Evolutionary conservation across 352 stramenopile genomes (phyloP).

Genomic region (Phytophthora megakarya): DNA sequence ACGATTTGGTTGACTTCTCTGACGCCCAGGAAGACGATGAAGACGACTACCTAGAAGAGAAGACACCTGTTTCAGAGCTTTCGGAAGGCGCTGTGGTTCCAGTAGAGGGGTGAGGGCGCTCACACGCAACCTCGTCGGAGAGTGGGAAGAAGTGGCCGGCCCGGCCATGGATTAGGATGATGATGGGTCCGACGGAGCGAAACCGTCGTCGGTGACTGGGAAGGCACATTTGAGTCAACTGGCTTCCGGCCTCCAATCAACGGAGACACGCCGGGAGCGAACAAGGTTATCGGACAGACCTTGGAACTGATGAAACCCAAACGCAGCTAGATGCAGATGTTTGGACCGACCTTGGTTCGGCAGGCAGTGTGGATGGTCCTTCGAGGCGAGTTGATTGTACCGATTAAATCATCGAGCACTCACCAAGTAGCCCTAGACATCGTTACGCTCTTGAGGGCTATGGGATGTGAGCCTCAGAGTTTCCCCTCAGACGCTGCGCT

Average conservation of each 20-base stretch:
- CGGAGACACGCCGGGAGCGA: not conserved
- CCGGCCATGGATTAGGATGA: not conserved
- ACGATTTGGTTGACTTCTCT: not conserved
- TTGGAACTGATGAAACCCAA: not conserved
- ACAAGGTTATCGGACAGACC: not conserved
- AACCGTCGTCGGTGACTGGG: not conserved
- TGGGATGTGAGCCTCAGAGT: not conserved
- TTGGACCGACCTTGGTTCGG: not conserved
- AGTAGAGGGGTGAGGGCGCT: not conserved
- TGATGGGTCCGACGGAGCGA: too few species aligned
- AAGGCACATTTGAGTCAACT: not conserved
- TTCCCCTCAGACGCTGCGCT: too few species aligned
- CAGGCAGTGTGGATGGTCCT: not conserved
- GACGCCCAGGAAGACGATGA: conserved; percentile 2
- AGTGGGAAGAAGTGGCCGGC: too few species aligned
- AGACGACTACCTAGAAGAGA: conserved; percentile 7
- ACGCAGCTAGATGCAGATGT: not conserved
- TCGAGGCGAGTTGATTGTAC: not conserved
- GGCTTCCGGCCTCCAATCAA: not conserved
- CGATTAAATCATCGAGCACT: not conserved
- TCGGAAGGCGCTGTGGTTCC: not conserved
- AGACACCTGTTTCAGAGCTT: not conserved
- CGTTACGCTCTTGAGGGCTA: not conserved
- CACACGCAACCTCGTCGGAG: not conserved
- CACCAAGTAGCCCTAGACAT: conserved; percentile 1